Percentiles rank a stretch among this genome's conserved stretches.
These are phyloP conservation scores for Podospora comata DNA, from an alignment of 495 filamentous ascomycete genomes.

Conservation along the genomic window DNA sequence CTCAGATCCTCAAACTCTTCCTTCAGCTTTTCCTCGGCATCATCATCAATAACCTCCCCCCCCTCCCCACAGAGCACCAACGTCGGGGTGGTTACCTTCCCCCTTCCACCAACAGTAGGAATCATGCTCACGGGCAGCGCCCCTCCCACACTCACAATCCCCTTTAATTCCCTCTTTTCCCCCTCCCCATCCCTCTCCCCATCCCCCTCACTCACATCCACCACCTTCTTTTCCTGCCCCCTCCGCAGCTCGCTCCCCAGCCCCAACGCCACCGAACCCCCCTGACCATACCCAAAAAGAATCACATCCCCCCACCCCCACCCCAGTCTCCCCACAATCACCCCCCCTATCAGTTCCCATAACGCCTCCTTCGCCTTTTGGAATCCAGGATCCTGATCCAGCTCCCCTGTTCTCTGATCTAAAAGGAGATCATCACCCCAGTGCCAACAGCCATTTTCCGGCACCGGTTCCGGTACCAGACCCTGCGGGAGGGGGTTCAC, in stretches of 20 bases:
- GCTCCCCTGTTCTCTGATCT: conserved; percentile 53
- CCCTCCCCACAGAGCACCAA: conserved; percentile 66
- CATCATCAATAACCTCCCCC: conserved; percentile 59
- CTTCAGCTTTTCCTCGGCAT: conserved; percentile 59
- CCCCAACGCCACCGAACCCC: conserved; percentile 73
- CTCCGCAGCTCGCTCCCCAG: conserved; percentile 31
- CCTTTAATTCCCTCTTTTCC: conserved; percentile 41
- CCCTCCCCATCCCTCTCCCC: conserved; percentile 3
- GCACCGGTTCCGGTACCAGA: conserved; percentile 34
- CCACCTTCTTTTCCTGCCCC: conserved; percentile 20
- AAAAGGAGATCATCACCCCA: conserved; percentile 90
- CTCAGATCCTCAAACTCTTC: conserved; percentile 68
- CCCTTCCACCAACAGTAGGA: conserved; percentile 34
- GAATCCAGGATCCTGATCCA: conserved; percentile 83
- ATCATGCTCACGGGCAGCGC: conserved; percentile 57
- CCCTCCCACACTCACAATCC: conserved; percentile 77
- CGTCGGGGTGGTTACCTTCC: conserved; percentile 67
- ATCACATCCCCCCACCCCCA: conserved; percentile 67
- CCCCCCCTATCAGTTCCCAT: conserved; percentile 55
- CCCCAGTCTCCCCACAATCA: conserved; percentile 64
- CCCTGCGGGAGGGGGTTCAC: conserved; percentile 70
- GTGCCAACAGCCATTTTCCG: conserved; percentile 54
- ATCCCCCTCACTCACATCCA: conserved; percentile 13
- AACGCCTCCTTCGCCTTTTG: conserved; percentile 50
- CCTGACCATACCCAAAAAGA: conserved; percentile 84